Conservation (phyloP, 352 stramenopile species). For the Globisporangium okanoganense region DNA sequence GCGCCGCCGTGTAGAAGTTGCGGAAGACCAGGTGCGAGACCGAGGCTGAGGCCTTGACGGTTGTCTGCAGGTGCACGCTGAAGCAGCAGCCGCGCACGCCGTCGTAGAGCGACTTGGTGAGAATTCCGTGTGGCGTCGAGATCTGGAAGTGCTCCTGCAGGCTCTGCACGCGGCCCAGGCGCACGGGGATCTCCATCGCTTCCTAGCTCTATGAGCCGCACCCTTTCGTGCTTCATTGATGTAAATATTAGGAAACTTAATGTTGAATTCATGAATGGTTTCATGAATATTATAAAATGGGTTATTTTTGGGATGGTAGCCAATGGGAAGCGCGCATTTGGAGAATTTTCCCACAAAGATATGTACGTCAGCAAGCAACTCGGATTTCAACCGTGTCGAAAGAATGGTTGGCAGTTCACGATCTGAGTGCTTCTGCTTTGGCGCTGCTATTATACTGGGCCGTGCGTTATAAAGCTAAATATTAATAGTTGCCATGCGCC, state of each 20-base stretch:
- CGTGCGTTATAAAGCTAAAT: too few relatives aligned
- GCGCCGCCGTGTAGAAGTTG: conserved; percentile 62
- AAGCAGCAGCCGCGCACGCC: conserved; percentile 34
- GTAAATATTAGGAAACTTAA: background rate
- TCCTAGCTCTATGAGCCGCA: too few relatives aligned
- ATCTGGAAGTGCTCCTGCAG: conserved; percentile 21
- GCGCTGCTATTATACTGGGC: background rate
- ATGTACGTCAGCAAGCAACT: background rate
- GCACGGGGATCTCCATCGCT: conserved; percentile 25
- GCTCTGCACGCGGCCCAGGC: conserved; percentile 11
- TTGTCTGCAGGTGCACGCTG: conserved; percentile 30
- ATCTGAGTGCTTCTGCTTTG: too few relatives aligned
- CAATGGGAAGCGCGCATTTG: conserved; percentile 4
- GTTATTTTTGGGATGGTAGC: background rate
- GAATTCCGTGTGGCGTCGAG: conserved; percentile 5
- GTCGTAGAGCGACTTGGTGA: conserved; percentile 17
- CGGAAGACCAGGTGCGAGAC: conserved; percentile 46
- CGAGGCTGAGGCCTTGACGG: background rate
- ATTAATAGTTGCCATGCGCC: background rate
- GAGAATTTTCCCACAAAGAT: conserved; percentile 10
- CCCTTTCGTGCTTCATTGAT: background rate
- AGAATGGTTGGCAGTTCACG: too few relatives aligned
- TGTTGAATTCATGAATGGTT: background rate
- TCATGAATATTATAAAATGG: background rate
- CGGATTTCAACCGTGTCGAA: too few relatives aligned